phyloP scores from a whole-genome alignment of 73 alveolate species.

The Tetrahymena borealis region DNA sequence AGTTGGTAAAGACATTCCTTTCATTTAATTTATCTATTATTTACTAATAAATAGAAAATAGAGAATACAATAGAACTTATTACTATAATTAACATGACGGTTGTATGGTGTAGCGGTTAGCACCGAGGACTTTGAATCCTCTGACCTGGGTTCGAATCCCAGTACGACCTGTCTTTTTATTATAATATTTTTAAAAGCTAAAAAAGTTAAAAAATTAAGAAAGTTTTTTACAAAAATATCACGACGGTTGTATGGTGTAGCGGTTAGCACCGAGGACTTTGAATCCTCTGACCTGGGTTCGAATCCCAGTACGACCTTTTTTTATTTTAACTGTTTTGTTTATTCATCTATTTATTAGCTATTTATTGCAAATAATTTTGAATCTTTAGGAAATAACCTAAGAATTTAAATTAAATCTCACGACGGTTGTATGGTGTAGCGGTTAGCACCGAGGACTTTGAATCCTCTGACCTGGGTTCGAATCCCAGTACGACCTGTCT shows the following conservation, averaged over 20 bases:
- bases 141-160: conserved; percentile 7
- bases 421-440: conserved; percentile 3
- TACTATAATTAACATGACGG: too few species aligned
- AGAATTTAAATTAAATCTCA: background rate
- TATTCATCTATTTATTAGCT: too few species aligned
- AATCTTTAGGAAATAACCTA: background rate
- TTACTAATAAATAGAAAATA: background rate
- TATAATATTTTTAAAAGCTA: background rate
- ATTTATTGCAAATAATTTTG: too few species aligned
- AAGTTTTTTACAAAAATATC: too few species aligned
- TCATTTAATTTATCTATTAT: background rate
- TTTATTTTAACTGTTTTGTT: too few species aligned
- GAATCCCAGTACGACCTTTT: too few species aligned
- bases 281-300: too few species aligned
- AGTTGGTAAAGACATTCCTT: too few species aligned
- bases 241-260: too few species aligned
- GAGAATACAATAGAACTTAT: background rate
- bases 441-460: conserved; percentile 6
- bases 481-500: conserved; percentile 5
- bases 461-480: conserved; percentile 6
- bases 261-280: too few species aligned
- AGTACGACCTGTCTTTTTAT: background rate
- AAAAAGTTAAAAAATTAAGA: too few species aligned
- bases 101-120: conserved; percentile 4
- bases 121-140: conserved; percentile 5